These are phyloP conservation scores for Aspergillus taichungensis DNA, from an alignment of 495 filamentous ascomycete genomes.

Conservation along the genomic window DNA sequence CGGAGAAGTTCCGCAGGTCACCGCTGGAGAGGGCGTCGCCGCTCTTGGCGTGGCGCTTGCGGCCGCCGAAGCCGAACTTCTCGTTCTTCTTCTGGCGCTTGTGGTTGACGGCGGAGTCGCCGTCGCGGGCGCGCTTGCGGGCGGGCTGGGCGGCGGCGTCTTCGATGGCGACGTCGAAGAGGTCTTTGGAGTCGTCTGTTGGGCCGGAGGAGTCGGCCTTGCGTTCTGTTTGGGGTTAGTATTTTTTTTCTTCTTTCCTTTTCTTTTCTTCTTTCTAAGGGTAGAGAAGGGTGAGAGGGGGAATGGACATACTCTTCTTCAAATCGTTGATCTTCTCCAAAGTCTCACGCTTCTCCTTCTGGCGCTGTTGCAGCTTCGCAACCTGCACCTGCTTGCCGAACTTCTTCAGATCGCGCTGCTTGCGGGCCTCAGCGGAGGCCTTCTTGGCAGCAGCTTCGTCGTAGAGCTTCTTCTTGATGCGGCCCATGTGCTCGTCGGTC, in stretches of 20 bases:
- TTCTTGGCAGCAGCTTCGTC: conserved; percentile 90
- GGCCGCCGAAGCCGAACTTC: conserved; percentile 91
- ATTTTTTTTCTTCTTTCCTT: no score
- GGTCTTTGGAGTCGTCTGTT: conserved; percentile 65
- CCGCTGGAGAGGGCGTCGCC: conserved; percentile 70
- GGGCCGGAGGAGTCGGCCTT: conserved; percentile 58
- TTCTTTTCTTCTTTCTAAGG: no score
- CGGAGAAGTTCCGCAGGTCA: conserved; percentile 70
- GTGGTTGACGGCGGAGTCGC: conserved; percentile 36
- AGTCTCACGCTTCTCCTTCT: conserved; percentile 81
- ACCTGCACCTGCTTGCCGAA: conserved; percentile 99
- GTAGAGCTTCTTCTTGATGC: conserved; percentile 85
- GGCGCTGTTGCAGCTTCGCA: conserved; percentile 86
- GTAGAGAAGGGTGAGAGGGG: not conserved
- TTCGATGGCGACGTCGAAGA: conserved; percentile 93
- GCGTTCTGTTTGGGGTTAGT: conserved; percentile 52
- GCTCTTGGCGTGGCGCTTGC: conserved; percentile 83
- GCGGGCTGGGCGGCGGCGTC: conserved; percentile 52
- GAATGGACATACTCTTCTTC: conserved; percentile 69
- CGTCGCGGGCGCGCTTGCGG: conserved; percentile 26
- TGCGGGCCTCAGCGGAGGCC: conserved; percentile 81
- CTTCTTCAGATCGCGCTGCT: conserved; percentile 93
- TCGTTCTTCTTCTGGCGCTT: conserved; percentile 90
- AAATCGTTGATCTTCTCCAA: conserved; percentile 87
- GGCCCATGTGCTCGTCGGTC: conserved; percentile 95